phyloP scores from a whole-genome alignment of 2,329 filamentous ascomycete species.

The Fusarium coicis region DNA sequence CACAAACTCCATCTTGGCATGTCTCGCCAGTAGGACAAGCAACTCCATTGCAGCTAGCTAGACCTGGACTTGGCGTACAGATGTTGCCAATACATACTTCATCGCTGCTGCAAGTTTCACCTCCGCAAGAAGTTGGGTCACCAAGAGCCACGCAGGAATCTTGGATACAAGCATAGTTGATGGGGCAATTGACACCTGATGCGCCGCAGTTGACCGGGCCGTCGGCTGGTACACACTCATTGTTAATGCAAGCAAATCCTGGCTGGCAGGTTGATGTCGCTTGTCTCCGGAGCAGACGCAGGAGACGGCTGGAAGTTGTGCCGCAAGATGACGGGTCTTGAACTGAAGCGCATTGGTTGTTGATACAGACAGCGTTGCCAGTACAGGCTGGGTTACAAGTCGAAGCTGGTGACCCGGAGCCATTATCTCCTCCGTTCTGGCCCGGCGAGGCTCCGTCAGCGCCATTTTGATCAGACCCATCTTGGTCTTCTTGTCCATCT shows the following conservation, averaged over 20 bases:
- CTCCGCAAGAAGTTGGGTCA: constrained; percentile 13
- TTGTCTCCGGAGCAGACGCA: constrained; percentile 17
- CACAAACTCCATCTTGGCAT: constrained; percentile 20
- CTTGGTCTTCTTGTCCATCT: background rate
- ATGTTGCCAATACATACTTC: constrained; percentile 29
- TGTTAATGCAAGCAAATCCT: constrained; percentile 21
- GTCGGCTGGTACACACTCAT: background rate
- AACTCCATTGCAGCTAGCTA: constrained; percentile 3
- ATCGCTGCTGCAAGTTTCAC: background rate
- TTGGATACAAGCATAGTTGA: constrained; percentile 27
- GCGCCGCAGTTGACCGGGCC: constrained; percentile 15
- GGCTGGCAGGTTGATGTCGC: background rate
- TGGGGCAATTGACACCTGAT: constrained; percentile 9
- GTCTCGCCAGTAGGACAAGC: constrained; percentile 12
- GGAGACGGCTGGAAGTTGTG: background rate
- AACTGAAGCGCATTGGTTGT: constrained; percentile 8
- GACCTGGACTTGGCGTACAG: constrained; percentile 8
- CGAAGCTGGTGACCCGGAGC: background rate
- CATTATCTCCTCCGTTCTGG: background rate
- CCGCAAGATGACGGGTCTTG: constrained; percentile 13
- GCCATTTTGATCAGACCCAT: background rate
- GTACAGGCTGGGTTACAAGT: constrained; percentile 12
- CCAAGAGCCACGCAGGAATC: constrained; percentile 16
- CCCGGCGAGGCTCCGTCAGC: background rate
- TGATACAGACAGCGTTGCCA: constrained; percentile 9